Evolutionary conservation across 768 basidiomycete genomes (phyloP).

Genomic region (Rhizopogon vinicolor): DNA sequence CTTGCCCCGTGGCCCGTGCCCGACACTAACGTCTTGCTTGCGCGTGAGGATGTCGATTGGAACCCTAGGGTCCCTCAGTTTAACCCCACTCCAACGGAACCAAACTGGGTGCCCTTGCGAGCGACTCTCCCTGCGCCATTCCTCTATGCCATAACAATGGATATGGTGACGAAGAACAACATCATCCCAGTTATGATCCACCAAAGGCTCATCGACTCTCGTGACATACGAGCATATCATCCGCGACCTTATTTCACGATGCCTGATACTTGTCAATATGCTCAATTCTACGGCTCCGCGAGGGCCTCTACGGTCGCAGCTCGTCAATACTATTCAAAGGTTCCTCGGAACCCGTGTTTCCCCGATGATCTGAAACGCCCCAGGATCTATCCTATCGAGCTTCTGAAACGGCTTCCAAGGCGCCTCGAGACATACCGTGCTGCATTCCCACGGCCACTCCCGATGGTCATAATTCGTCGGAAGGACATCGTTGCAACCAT

Average conservation of each 20-base stretch:
- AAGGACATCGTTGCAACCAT: constrained; percentile 12
- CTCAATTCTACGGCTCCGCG: neutral
- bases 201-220: neutral
- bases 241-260: neutral
- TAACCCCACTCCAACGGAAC: neutral
- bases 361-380: neutral
- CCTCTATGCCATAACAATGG: constrained; percentile 13
- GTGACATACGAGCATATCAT: neutral
- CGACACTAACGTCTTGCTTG: neutral
- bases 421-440: constrained; percentile 5
- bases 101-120: neutral
- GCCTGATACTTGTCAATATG: neutral
- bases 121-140: constrained; percentile 15
- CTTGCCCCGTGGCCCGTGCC: neutral
- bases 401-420: constrained; percentile 8
- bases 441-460: constrained; percentile 17
- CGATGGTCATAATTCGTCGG: constrained; percentile 13
- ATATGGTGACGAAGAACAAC: neutral
- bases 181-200: neutral
- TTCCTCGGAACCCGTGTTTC: neutral
- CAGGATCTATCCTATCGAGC: constrained; percentile 7
- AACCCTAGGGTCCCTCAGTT: neutral
- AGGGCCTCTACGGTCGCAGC: neutral
- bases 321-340: neutral
- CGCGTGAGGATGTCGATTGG: neutral